Conservation (phyloP, 169 alveolate species). For the Besnoitia besnoiti region DNA sequence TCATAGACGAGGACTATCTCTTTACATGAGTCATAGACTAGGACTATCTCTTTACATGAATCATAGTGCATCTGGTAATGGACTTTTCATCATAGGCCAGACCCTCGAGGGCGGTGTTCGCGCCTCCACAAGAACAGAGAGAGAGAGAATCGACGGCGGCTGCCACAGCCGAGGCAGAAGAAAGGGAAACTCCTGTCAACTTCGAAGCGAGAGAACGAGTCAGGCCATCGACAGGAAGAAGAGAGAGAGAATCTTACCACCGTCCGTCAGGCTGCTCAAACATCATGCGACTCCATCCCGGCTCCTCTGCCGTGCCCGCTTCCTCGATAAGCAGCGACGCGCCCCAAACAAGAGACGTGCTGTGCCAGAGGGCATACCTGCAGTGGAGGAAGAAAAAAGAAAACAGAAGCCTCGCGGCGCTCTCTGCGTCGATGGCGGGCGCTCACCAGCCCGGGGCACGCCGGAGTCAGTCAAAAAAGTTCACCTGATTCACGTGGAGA, state of each 20-base stretch:
- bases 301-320: conserved; percentile 45
- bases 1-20: too few relatives aligned
- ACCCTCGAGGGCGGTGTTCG: too few relatives aligned
- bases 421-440: background rate
- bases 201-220: background rate
- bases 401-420: background rate
- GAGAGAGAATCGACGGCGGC: too few relatives aligned
- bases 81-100: too few relatives aligned
- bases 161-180: conserved; percentile 5
- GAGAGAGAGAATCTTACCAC: conserved; percentile 6
- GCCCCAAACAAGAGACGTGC: conserved; percentile 44
- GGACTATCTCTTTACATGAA: too few relatives aligned
- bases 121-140: background rate
- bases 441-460: too few relatives aligned
- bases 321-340: conserved; percentile 14
- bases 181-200: background rate
- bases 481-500: too few relatives aligned
- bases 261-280: conserved; percentile 54
- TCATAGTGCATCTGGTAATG: too few relatives aligned
- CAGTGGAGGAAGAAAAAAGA: background rate
- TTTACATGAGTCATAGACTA: too few relatives aligned
- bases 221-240: background rate
- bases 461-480: too few relatives aligned
- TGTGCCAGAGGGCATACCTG: conserved; percentile 66
- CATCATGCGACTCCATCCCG: conserved; percentile 41